Base-by-base conservation (phyloP, 2,329 filamentous ascomycete genomes). In the Nothophaeocryptopus gaeumannii region DNA sequence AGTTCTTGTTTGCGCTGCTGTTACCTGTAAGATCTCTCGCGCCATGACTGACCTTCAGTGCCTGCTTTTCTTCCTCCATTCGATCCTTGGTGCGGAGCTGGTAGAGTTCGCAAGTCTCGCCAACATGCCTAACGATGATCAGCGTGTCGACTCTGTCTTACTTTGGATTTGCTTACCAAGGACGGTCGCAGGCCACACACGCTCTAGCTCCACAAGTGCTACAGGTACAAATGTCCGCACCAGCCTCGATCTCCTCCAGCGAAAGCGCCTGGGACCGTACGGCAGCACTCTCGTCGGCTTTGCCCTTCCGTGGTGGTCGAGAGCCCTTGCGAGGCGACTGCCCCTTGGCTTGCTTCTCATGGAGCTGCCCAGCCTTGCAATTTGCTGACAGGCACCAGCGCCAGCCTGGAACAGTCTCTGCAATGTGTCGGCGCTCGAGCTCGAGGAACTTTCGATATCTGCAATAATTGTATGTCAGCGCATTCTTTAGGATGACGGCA, bases 341-440 rank as follows among this genome's bases (percentile, higher is more conserved):
- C 14, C 3, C 15, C 31, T 13, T 40, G 36, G 20, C 7, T 34
- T 47, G 39, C 14, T 48, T 41, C 39, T 57, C 45, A 16, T 75
- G 74, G 1, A 66, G 68, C 51, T 82, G 79, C 0, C 80, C 79
- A 1, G 72, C 73, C 7, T 68, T 70, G 56, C 81, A 84, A 2
- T 65, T 67, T 1, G 75, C 65, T 15, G 57, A 50, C 1, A 79
- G 69, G 56, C 80, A 84, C 75, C 77, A 81, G 12, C 74, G 63
- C 58, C 80, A 82, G 20, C 71, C 55, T 14, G 62, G 64, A 4
- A 54, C 61, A 33, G 43, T 50, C 5, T 65, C 63, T n/a, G 46
- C 56, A 30, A 64, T 58, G 36, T 58, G 53, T 3, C 54, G 55
- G 8, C 60, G 58, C 40, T 61, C 60, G 12, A 55, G 42, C 42